Base-by-base conservation (phyloP, 1,284 basidiomycete genomes). In the Ceratobasidium sp. region DNA sequence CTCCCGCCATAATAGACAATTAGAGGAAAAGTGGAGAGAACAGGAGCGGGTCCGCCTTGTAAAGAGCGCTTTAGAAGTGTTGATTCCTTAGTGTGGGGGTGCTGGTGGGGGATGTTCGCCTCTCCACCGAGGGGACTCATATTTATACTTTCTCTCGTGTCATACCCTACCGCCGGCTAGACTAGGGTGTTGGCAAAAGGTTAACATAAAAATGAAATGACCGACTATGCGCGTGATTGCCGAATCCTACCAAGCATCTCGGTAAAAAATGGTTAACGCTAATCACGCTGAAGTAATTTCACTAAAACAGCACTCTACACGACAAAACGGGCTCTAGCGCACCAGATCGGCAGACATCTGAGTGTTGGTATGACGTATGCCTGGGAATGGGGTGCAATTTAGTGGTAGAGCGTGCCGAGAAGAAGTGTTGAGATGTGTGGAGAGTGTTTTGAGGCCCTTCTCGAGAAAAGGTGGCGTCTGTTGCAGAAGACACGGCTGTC, bases 1-100 rank as follows among this genome's bases (percentile, higher is more conserved):
- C 87, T 78, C 85, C 86, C 75, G 86, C 80, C 87, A 88, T 88
- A 21, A 4, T 53, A 28, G 28, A 28, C 3, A 23, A 26, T 26
- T 55, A 30, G 12, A 48, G 23, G n/a, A 45, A 26, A 30, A 34
- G 32, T n/a, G 21, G 39, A 9, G 26, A 45, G 18, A 18, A 5
- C 10, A 3, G 21, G 30, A 53, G 23, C 26, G 14, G 26, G 9
- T 10, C 21, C 14, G 14, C 18, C 10, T 21, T 69, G 28, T 23
- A 6, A 23, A 23, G 14, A 65, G 45, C 12, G 39, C 39, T 4
- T 30, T 26, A 39, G 32, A 46, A 57, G 26, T 41, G 50, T 28
- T 46, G 16, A 30, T 21, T 16, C 26, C 26, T 16, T 50, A 46
- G 30, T 57, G 52, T 43, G 64, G 52, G 32, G 62, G 21, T 36